Evolutionary conservation across 1,139 yeast species (phyloP).

Genomic region (Hemisphaericaspora subhashii): DNA sequence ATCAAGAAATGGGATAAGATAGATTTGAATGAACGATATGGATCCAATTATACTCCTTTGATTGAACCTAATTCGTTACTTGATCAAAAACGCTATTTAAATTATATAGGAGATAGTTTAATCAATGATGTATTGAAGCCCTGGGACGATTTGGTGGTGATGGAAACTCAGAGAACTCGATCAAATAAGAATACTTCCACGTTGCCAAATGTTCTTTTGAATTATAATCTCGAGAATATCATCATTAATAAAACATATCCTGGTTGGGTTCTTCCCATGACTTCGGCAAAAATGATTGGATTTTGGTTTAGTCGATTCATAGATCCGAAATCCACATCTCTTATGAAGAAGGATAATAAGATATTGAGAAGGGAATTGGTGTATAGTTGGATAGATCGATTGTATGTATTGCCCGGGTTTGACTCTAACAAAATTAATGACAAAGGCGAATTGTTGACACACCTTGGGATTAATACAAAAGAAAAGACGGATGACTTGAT

Average conservation of each 20-base stretch:
- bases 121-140: constrained; percentile 16
- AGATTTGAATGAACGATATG: constrained; percentile 18
- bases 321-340: constrained; percentile 14
- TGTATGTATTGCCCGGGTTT: constrained; percentile 11
- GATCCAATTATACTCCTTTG: constrained; percentile 11
- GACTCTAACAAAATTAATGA: constrained; percentile 7
- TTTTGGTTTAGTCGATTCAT: constrained; percentile 41
- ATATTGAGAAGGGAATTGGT: constrained; percentile 20
- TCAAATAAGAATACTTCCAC: constrained; percentile 34
- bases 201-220: constrained; percentile 39
- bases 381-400: constrained; percentile 16
- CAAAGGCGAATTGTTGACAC: constrained; percentile 11
- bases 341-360: constrained; percentile 16
- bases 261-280: constrained; percentile 30
- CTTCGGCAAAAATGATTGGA: constrained; percentile 35
- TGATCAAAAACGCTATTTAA: constrained; percentile 27
- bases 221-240: constrained; percentile 38
- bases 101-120: constrained; percentile 23
- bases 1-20: constrained; percentile 31
- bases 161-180: constrained; percentile 43
- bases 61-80: constrained; percentile 18
- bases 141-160: constrained; percentile 24
- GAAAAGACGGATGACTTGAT: constrained; percentile 42
- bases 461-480: constrained; percentile 11
- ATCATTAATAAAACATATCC: constrained; percentile 20